These are phyloP conservation scores for Tylopilus balloui DNA, from an alignment of 768 basidiomycete genomes.

Conservation along the genomic window DNA sequence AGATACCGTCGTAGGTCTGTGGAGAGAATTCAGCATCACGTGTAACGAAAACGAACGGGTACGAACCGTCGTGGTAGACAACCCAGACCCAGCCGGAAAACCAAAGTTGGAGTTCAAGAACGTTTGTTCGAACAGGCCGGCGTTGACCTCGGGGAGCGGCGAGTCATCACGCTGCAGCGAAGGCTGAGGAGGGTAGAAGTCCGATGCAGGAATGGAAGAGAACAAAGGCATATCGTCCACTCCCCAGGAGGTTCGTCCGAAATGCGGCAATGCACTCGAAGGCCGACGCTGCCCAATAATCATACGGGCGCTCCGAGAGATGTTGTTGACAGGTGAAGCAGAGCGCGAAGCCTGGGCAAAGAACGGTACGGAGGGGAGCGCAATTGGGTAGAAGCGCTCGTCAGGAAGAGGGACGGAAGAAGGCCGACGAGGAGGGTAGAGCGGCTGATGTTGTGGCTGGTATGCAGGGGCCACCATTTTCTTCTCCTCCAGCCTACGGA, in stretches of 20 bases:
- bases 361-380: conserved; percentile 42
- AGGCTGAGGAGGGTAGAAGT: conserved; percentile 13
- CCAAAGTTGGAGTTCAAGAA: conserved; percentile 34
- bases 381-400: conserved; percentile 35
- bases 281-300: conserved; percentile 45
- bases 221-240: conserved; percentile 27
- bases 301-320: conserved; percentile 40
- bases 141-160: conserved; percentile 47
- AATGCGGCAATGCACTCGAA: conserved; percentile 43
- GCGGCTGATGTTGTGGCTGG: conserved; percentile 8
- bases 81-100: conserved; percentile 15
- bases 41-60: accelerated
- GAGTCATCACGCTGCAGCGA: conserved; percentile 42
- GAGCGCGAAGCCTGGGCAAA: conserved; percentile 39
- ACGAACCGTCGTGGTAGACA: conserved; percentile 15
- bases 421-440: conserved; percentile 47
- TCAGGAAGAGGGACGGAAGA: conserved; percentile 62
- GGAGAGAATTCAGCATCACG: neutral
- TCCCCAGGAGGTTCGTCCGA: conserved; percentile 27
- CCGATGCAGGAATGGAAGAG: neutral
- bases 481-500: conserved; percentile 46
- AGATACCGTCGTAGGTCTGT: conserved; percentile 24
- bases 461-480: neutral
- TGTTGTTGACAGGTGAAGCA: conserved; percentile 41
- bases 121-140: conserved; percentile 43